Conservation (phyloP, 495 filamentous ascomycete species). For the Talaromyces adpressus region DNA sequence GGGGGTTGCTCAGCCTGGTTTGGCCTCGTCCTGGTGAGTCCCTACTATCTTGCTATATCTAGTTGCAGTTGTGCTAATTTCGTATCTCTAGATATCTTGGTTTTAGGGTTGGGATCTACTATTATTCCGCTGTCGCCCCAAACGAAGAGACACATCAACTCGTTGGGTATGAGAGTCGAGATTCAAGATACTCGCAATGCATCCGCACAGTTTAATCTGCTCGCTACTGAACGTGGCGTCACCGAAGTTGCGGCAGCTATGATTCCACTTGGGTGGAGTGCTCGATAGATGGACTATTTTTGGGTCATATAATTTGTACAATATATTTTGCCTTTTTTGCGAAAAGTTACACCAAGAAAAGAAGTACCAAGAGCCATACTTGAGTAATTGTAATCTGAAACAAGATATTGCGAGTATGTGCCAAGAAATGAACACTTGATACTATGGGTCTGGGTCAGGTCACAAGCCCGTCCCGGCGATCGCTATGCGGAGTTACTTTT, state of each 20-base stretch:
- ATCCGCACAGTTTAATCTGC: constrained; percentile 80
- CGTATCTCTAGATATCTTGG: constrained; percentile 64
- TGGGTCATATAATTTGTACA: not conserved
- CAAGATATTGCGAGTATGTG: not conserved
- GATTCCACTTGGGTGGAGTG: constrained; percentile 79
- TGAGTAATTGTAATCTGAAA: not conserved
- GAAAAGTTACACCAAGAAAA: not conserved
- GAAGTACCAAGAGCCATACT: not conserved
- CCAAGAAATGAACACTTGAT: not conserved
- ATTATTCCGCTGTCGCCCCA: constrained; percentile 71
- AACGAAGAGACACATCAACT: constrained; percentile 62
- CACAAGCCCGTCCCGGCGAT: not conserved
- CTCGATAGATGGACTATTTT: constrained; percentile 19
- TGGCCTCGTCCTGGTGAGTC: constrained; percentile 87
- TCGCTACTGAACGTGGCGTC: constrained; percentile 78
- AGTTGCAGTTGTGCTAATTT: constrained; percentile 13
- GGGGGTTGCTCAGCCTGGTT: constrained; percentile 69
- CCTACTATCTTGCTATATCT: constrained; percentile 8
- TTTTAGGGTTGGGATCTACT: constrained; percentile 73
- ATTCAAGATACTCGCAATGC: constrained; percentile 91
- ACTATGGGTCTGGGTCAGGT: not conserved
- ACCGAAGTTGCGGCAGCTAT: constrained; percentile 79
- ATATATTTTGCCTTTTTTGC: not conserved
- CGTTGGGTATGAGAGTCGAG: constrained; percentile 78
- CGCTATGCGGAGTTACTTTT: not conserved